Evolutionary conservation across 208 protist genomes (phyloP).

Genomic region (Trypanosoma cruzi): DNA sequence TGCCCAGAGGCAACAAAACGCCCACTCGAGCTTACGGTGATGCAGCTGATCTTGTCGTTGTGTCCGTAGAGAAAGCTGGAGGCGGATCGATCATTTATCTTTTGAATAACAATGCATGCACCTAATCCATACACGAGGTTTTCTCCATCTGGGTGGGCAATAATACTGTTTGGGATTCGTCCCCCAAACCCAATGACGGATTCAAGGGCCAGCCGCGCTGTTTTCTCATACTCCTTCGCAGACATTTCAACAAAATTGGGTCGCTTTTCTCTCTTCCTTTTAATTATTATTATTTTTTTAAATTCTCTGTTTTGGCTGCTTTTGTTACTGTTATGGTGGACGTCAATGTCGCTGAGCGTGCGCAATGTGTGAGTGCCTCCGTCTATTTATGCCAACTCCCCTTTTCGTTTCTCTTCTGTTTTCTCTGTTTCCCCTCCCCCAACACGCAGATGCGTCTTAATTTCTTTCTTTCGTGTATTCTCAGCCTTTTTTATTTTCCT

Average conservation of each 20-base stretch:
- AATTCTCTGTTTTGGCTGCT: background rate
- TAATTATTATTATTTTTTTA: background rate
- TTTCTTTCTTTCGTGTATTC: background rate
- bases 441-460: background rate
- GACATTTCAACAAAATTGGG: slow-evolving; percentile 2
- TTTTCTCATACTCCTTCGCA: slow-evolving; percentile 71
- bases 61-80: slow-evolving; percentile 95
- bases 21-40: slow-evolving; percentile 90
- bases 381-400: no score
- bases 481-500: slow-evolving; percentile 2
- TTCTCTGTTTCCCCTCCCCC: no score
- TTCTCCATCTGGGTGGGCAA: slow-evolving; percentile 87
- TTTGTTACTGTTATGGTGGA: background rate
- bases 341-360: background rate
- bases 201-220: slow-evolving; percentile 71
- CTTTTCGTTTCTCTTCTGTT: no score
- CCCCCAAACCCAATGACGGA: slow-evolving; percentile 88
- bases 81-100: slow-evolving; percentile 67
- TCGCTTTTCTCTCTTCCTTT: no score
- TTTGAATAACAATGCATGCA: slow-evolving; percentile 92
- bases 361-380: background rate
- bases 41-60: slow-evolving; percentile 94
- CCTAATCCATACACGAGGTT: slow-evolving; percentile 95
- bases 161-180: slow-evolving; percentile 77
- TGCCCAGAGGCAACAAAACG: slow-evolving; percentile 95